These are phyloP conservation scores for Fusarium mundagurra DNA, from an alignment of 2,329 filamentous ascomycete species.

Conservation along the genomic window DNA sequence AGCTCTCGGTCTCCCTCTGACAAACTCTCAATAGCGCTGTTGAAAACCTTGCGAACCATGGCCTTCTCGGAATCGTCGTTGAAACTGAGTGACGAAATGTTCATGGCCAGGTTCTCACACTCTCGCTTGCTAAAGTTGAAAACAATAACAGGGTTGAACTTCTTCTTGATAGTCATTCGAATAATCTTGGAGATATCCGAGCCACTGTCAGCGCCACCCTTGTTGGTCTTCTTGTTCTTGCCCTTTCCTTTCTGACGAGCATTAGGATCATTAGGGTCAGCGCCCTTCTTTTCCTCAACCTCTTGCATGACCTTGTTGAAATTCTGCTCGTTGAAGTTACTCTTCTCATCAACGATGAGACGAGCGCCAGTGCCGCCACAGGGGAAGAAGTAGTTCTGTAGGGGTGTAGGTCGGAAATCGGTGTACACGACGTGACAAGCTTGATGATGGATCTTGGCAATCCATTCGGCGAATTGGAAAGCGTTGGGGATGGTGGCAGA, in stretches of 20 bases:
- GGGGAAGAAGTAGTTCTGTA: constrained; percentile 98
- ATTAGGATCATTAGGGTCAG: constrained; percentile 80
- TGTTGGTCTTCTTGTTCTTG: constrained; percentile 91
- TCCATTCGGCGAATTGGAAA: constrained; percentile 99
- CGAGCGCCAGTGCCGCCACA: constrained; percentile 92
- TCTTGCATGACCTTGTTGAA: constrained; percentile 95
- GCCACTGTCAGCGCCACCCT: constrained; percentile 79
- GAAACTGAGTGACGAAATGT: constrained; percentile 88
- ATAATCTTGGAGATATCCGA: constrained; percentile 97
- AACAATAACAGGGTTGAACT: constrained; percentile 97
- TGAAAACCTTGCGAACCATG: constrained; percentile 94
- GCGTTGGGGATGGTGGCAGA: constrained; percentile 98
- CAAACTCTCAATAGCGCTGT: constrained; percentile 89
- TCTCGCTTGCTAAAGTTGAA: constrained; percentile 99
- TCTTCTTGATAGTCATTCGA: constrained; percentile 98
- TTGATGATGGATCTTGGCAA: constrained; percentile 96
- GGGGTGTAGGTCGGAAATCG: constrained; percentile 93
- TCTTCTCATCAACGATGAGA: constrained; percentile 95
- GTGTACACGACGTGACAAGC: constrained; percentile 99
- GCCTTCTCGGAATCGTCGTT: constrained; percentile 96
- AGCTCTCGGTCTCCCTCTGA: constrained; percentile 90
- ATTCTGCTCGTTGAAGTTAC: constrained; percentile 94
- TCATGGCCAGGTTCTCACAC: constrained; percentile 88
- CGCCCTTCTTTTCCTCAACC: constrained; percentile 87
- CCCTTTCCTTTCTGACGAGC: constrained; percentile 87